phyloP scores from a whole-genome alignment of 169 alveolate species.

The Plasmodium relictum region DNA sequence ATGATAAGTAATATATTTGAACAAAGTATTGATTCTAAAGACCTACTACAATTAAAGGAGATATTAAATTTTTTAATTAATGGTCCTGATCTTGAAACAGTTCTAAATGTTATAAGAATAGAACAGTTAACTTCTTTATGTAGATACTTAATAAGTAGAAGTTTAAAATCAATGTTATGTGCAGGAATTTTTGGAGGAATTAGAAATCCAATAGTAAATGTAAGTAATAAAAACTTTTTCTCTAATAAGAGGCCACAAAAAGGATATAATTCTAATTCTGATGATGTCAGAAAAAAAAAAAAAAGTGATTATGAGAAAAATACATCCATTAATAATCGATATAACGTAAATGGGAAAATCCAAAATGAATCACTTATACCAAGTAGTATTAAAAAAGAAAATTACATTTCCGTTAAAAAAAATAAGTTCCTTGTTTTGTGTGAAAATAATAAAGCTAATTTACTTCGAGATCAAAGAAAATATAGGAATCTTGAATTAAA shows the following conservation, averaged over 20 bases:
- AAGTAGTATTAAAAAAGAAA: conserved; percentile 17
- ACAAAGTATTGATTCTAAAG: conserved; percentile 52
- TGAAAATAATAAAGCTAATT: conserved; percentile 13
- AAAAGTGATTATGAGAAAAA: conserved; percentile 41
- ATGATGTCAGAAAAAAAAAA: conserved; percentile 52
- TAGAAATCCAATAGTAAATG: conserved; percentile 66
- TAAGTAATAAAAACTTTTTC: conserved; percentile 18
- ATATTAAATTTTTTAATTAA: conserved; percentile 72
- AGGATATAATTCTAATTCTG: conserved; percentile 68
- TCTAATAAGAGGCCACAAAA: conserved; percentile 34
- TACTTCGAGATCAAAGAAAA: conserved; percentile 29
- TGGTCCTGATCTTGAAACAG: conserved; percentile 75
- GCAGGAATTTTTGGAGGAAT: conserved; percentile 82
- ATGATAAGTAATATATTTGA: conserved; percentile 31
- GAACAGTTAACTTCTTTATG: conserved; percentile 80
- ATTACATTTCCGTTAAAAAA: conserved; percentile 12
- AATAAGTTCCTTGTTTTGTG: conserved; percentile 17
- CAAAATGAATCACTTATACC: neutral
- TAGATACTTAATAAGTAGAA: conserved; percentile 78
- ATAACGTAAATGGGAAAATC: neutral
- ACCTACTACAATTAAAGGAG: conserved; percentile 54
- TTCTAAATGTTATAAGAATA: conserved; percentile 78
- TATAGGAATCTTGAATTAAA: conserved; percentile 19
- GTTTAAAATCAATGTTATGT: conserved; percentile 80
- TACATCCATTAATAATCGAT: neutral